phyloP scores from a whole-genome alignment of 257 asterid genomes.

The Ballota nigra region DNA sequence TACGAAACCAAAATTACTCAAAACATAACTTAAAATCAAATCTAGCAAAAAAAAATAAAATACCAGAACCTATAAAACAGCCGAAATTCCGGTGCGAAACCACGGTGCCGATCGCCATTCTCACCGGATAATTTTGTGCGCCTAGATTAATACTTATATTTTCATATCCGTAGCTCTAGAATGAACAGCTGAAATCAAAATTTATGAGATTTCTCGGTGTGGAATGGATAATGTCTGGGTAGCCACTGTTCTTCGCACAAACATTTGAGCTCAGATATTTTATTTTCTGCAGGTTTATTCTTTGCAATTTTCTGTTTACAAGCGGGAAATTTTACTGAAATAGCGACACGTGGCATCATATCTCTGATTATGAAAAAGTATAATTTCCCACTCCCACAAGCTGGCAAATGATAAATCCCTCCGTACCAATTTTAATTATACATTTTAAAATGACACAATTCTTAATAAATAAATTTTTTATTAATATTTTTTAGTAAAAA shows the following conservation, averaged over 20 bases:
- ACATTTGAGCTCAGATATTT: conserved; percentile 21
- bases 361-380: background rate
- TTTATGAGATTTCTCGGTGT: conserved; percentile 8
- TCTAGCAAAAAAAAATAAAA: background rate
- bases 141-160: background rate
- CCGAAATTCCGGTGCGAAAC: conserved; percentile 74
- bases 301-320: conserved; percentile 1
- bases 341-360: conserved; percentile 36
- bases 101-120: conserved; percentile 78
- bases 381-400: conserved; percentile 18
- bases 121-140: conserved; percentile 30
- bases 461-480: too few species aligned
- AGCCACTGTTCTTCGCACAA: conserved; percentile 28
- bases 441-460: too few species aligned
- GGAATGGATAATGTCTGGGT: conserved; percentile 27
- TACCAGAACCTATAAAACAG: conserved; percentile 66
- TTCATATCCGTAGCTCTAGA: conserved; percentile 11
- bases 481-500: too few species aligned
- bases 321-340: conserved; percentile 27
- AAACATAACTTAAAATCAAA: background rate
- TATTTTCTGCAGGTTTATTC: background rate
- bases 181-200: background rate
- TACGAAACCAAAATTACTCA: background rate
- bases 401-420: background rate
- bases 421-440: too few species aligned